A percentile compares a stretch with the other conserved stretches of the same genome.
phyloP scores from a whole-genome alignment of 768 basidiomycete species.

The Phlebiopsis flavidoalba region DNA sequence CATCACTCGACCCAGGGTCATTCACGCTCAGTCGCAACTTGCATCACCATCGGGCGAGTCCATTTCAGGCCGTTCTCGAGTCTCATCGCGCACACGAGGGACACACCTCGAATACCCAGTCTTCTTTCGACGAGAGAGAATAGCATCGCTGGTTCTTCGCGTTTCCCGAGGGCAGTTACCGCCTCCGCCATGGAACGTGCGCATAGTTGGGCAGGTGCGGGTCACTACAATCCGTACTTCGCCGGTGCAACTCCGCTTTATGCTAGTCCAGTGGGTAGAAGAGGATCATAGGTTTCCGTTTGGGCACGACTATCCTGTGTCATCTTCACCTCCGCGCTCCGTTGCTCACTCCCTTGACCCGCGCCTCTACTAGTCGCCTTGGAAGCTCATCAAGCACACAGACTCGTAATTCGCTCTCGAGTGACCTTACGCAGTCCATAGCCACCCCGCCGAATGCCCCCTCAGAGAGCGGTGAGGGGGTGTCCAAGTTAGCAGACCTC shows the following conservation, averaged over 20 bases:
- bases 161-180: background rate
- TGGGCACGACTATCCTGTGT: conserved; percentile 9
- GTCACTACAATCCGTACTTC: conserved; percentile 15
- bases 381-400: conserved; percentile 47
- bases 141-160: background rate
- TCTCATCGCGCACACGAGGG: conserved; percentile 16
- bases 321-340: conserved; percentile 16
- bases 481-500: conserved; percentile 20
- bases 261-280: background rate
- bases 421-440: conserved; percentile 36
- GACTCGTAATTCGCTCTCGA: conserved; percentile 46
- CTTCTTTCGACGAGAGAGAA: background rate
- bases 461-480: conserved; percentile 17
- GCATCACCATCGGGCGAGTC: conserved; percentile 37
- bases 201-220: conserved; percentile 3
- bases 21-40: conserved; percentile 80
- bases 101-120: background rate
- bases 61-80: conserved; percentile 6
- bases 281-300: background rate
- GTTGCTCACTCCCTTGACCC: conserved; percentile 22
- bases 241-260: conserved; percentile 20
- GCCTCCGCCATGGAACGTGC: background rate
- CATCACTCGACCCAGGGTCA: conserved; percentile 78
- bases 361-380: conserved; percentile 29
- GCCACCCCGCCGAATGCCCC: conserved; percentile 42